Evolutionary conservation across 176 grass and related monocot species (phyloP).

Genomic region (Canna indica): DNA sequence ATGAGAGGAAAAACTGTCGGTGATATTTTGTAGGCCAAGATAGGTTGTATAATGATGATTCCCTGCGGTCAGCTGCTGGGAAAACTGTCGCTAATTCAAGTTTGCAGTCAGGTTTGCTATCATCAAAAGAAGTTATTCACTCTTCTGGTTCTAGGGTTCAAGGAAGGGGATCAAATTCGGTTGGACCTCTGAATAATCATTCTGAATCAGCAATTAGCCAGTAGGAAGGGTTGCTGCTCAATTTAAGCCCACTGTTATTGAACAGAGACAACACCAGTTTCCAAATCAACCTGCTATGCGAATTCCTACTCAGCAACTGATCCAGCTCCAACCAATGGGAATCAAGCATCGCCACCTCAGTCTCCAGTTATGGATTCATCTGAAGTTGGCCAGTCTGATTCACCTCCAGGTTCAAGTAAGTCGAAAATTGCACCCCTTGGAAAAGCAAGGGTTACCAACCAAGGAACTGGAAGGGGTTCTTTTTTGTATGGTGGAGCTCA

Average conservation of each 20-base stretch:
- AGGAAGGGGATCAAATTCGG: constrained; percentile 32
- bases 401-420: constrained; percentile 42
- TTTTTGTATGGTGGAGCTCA: constrained; percentile 65
- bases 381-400: constrained; percentile 44
- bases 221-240: constrained; percentile 38
- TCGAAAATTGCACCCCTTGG: constrained; percentile 28
- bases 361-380: constrained; percentile 29
- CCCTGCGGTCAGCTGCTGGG: constrained; percentile 28
- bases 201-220: constrained; percentile 29
- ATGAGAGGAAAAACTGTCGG: constrained; percentile 31
- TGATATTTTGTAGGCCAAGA: constrained; percentile 42
- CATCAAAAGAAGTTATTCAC: constrained; percentile 29
- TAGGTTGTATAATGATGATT: constrained; percentile 37
- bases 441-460: constrained; percentile 31
- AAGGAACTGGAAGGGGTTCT: constrained; percentile 47
- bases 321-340: constrained; percentile 23
- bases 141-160: constrained; percentile 34
- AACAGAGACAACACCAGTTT: constrained; percentile 42
- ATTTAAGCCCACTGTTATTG: constrained; percentile 30
- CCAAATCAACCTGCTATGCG: constrained; percentile 29
- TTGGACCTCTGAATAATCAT: constrained; percentile 35
- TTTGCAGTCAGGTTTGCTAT: constrained; percentile 23
- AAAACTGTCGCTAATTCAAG: constrained; percentile 10
- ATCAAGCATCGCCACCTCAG: constrained; percentile 27
- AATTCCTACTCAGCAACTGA: constrained; percentile 34